Conservation (phyloP, 2,329 filamentous ascomycete species). For the Ciborinia camelliae region DNA sequence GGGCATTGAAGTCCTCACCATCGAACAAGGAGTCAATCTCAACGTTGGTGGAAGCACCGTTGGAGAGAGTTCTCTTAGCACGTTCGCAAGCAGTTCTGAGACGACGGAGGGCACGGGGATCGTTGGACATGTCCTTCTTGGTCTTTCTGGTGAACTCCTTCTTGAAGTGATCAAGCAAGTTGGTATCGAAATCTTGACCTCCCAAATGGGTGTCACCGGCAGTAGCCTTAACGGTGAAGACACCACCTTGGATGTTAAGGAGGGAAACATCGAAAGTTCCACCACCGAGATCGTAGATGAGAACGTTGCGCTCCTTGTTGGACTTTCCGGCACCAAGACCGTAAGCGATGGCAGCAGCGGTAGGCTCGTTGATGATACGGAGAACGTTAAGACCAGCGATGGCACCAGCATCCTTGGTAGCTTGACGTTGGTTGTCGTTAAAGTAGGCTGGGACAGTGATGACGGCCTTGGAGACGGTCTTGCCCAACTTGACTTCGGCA, state of each 20-base stretch:
- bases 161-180: slow-evolving; percentile 93
- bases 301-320: slow-evolving; percentile 96
- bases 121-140: slow-evolving; percentile 74
- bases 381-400: slow-evolving; percentile 97
- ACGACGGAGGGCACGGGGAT: slow-evolving; percentile 90
- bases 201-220: slow-evolving; percentile 96
- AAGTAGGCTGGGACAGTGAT: slow-evolving; percentile 99
- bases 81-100: slow-evolving; percentile 98
- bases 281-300: slow-evolving; percentile 99
- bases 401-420: slow-evolving; percentile 98
- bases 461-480: slow-evolving; percentile 98
- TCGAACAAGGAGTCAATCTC: slow-evolving; percentile 99
- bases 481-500: slow-evolving; percentile 95
- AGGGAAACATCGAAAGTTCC: slow-evolving; percentile 99
- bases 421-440: slow-evolving; percentile 99
- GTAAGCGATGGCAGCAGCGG: slow-evolving; percentile 96
- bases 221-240: slow-evolving; percentile 98
- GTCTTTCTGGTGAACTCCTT: slow-evolving; percentile 86
- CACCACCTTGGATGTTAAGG: slow-evolving; percentile 97
- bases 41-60: slow-evolving; percentile 93
- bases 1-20: slow-evolving; percentile 94
- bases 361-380: slow-evolving; percentile 99
- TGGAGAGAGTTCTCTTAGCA: slow-evolving; percentile 98
- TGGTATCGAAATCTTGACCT: slow-evolving; percentile 95
- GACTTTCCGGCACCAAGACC: slow-evolving; percentile 94